phyloP scores from a whole-genome alignment of 768 basidiomycete species.

The Ramaria sp. region DNA sequence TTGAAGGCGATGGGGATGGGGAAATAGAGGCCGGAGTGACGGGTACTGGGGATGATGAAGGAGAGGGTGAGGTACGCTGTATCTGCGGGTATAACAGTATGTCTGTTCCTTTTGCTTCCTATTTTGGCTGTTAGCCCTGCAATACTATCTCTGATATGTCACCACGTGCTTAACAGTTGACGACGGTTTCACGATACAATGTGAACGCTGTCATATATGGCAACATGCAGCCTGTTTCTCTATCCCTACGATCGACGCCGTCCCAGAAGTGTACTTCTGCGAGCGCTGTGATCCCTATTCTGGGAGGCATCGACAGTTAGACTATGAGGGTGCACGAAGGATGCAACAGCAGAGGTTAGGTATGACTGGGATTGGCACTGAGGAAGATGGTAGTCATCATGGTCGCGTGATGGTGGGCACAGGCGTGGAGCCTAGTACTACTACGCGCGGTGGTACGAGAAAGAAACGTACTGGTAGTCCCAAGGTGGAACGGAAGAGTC shows the following conservation, averaged over 20 bases:
- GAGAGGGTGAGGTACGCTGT: slow-evolving; percentile 25
- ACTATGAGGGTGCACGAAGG: slow-evolving; percentile 36
- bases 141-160: not conserved
- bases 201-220: slow-evolving; percentile 76
- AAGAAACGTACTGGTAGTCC: slow-evolving; percentile 8
- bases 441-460: slow-evolving; percentile 21
- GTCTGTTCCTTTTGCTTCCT: not conserved
- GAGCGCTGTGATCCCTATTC: slow-evolving; percentile 40
- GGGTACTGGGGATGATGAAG: not conserved
- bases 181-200: slow-evolving; percentile 80
- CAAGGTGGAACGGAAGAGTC: slow-evolving; percentile 24
- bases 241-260: slow-evolving; percentile 19
- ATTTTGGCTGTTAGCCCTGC: too few species aligned
- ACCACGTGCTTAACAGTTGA: slow-evolving; percentile 31
- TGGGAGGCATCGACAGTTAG: slow-evolving; percentile 15
- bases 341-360: slow-evolving; percentile 30
- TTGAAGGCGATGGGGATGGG: not conserved
- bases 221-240: slow-evolving; percentile 65
- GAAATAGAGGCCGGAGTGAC: not conserved
- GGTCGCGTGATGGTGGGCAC: slow-evolving; percentile 26
- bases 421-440: slow-evolving; percentile 19
- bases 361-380: slow-evolving; percentile 19
- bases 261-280: slow-evolving; percentile 72
- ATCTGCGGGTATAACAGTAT: slow-evolving; percentile 55
- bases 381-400: slow-evolving; percentile 14